These are phyloP conservation scores for Leptomonas pyrrhocoris DNA, from an alignment of 208 protist genomes.

Conservation along the genomic window DNA sequence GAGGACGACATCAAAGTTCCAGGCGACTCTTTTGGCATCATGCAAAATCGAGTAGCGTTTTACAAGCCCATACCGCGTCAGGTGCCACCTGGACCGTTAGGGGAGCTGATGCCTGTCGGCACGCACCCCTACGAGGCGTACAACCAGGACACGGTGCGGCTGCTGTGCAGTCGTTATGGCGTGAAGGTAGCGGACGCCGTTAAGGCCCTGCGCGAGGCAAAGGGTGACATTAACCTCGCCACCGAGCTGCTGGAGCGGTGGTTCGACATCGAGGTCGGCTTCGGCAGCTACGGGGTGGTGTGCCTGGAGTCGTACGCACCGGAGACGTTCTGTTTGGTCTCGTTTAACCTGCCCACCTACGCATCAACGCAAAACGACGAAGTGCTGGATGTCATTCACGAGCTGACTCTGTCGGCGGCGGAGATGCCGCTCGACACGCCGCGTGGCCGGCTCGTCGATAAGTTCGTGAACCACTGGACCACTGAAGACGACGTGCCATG, in stretches of 20 bases:
- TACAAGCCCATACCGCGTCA: slow-evolving; percentile 75
- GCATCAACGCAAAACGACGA: slow-evolving; percentile 68
- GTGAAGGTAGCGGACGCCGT: slow-evolving; percentile 54
- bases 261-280: slow-evolving; percentile 50
- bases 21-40: slow-evolving; percentile 89
- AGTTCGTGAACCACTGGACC: slow-evolving; percentile 77
- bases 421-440: slow-evolving; percentile 83
- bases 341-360: slow-evolving; percentile 70
- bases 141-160: slow-evolving; percentile 54
- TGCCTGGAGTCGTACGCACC: slow-evolving; percentile 85
- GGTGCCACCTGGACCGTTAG: slow-evolving; percentile 39
- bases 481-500: slow-evolving; percentile 64
- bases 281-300: slow-evolving; percentile 81
- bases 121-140: slow-evolving; percentile 65
- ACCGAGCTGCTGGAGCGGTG: slow-evolving; percentile 55
- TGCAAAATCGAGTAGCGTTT: slow-evolving; percentile 82
- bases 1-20: slow-evolving; percentile 66
- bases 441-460: slow-evolving; percentile 46
- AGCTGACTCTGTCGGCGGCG: slow-evolving; percentile 84
- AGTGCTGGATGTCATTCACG: slow-evolving; percentile 85
- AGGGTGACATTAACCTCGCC: slow-evolving; percentile 73
- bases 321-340: slow-evolving; percentile 85
- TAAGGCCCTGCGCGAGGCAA: slow-evolving; percentile 45
- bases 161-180: slow-evolving; percentile 71
- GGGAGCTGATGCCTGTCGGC: slow-evolving; percentile 63